Conservation (phyloP, 768 basidiomycete species). For the Collybia mongolica region DNA sequence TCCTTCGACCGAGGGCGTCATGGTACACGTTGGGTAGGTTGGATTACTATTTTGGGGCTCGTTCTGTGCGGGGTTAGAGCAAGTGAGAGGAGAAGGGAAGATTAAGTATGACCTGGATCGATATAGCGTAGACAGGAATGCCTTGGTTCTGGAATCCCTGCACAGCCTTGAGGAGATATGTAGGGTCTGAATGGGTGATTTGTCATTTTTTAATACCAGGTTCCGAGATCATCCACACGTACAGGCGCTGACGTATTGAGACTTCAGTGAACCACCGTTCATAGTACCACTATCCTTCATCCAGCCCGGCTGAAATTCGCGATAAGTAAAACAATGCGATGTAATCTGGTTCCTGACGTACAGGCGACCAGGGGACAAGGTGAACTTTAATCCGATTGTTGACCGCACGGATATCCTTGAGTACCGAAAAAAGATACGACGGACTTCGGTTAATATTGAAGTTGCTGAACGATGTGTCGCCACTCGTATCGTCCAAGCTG, state of each 20-base stretch:
- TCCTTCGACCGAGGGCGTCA: constrained; percentile 56
- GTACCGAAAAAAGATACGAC: constrained; percentile 58
- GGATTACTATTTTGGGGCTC: constrained; percentile 58
- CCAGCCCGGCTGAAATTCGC: constrained; percentile 62
- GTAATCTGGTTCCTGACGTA: constrained; percentile 25
- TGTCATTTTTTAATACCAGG: neutral
- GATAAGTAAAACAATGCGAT: neutral
- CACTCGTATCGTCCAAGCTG: constrained; percentile 61
- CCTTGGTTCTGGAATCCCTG: constrained; percentile 68
- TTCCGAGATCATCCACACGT: constrained; percentile 17
- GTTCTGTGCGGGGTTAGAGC: constrained; percentile 25
- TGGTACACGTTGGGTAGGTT: constrained; percentile 64
- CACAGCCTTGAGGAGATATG: constrained; percentile 69
- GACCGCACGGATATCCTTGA: constrained; percentile 61
- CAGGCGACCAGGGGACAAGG: constrained; percentile 74
- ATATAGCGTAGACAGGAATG: constrained; percentile 60
- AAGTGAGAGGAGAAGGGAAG: neutral
- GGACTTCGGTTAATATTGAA: constrained; percentile 63
- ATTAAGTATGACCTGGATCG: constrained; percentile 37
- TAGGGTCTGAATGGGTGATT: constrained; percentile 47
- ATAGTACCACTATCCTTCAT: constrained; percentile 71
- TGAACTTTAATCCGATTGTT: constrained; percentile 55
- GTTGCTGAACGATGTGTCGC: constrained; percentile 54
- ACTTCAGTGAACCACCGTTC: constrained; percentile 61
- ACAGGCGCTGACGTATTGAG: constrained; percentile 49